phyloP scores from a whole-genome alignment of 805 yeast genomes.

The Kazachstania psychrophila region DNA sequence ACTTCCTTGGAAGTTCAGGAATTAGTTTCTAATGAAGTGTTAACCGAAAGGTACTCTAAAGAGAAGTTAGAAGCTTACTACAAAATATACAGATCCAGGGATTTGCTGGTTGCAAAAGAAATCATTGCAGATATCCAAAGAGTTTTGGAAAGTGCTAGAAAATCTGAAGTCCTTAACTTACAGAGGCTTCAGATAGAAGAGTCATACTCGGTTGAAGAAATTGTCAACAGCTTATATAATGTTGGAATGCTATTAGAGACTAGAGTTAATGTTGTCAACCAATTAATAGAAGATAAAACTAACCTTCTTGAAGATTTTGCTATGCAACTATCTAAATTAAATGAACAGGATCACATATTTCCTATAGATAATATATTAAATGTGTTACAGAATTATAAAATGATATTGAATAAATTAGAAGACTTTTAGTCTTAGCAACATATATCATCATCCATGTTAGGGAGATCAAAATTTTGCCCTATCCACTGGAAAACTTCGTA shows the following conservation, averaged over 20 bases:
- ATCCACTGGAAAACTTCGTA: slow-evolving; percentile 76
- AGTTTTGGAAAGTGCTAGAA: too few species aligned
- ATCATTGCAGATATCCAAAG: too few species aligned
- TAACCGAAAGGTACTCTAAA: too few species aligned
- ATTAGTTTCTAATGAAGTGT: too few species aligned
- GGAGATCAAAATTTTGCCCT: slow-evolving; percentile 29
- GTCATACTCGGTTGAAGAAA: slow-evolving; percentile 13
- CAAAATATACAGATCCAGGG: too few species aligned
- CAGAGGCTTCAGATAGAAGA: slow-evolving; percentile 10
- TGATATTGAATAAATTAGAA: neutral
- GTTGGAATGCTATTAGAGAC: slow-evolving; percentile 12
- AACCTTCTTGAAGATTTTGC: slow-evolving; percentile 5
- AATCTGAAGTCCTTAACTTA: too few species aligned
- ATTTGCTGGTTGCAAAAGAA: too few species aligned
- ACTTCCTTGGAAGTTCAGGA: too few species aligned
- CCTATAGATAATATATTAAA: neutral
- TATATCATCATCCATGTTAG: slow-evolving; percentile 17
- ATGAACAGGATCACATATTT: too few species aligned
- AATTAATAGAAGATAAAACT: slow-evolving; percentile 4
- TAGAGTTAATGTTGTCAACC: slow-evolving; percentile 7
- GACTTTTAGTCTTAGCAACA: slow-evolving; percentile 14
- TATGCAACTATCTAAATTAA: slow-evolving; percentile 1
- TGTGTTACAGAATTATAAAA: slow-evolving; percentile 1
- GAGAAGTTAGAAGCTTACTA: too few species aligned
- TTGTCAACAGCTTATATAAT: slow-evolving; percentile 13